These are phyloP conservation scores for Pseudogymnoascus pannorum DNA, from an alignment of 2,329 filamentous ascomycete species.

Conservation along the genomic window DNA sequence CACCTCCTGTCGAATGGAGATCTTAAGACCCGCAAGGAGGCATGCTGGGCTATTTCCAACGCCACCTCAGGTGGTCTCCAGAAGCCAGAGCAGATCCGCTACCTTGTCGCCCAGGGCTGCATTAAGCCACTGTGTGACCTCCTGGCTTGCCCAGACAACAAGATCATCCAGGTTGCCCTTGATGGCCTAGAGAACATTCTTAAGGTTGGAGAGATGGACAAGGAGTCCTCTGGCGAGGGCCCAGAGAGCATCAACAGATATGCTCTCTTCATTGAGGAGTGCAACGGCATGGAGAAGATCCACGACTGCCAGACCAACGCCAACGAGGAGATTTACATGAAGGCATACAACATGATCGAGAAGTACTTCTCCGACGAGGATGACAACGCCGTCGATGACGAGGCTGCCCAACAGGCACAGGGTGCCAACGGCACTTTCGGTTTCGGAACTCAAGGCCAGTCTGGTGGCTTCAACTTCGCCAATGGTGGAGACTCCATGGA, in stretches of 20 bases:
- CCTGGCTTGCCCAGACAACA: slow-evolving; percentile 94
- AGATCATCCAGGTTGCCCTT: slow-evolving; percentile 98
- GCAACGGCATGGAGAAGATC: slow-evolving; percentile 99
- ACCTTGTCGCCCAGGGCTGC: slow-evolving; percentile 86
- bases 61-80: slow-evolving; percentile 95
- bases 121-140: slow-evolving; percentile 97
- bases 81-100: slow-evolving; percentile 97
- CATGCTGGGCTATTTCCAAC: slow-evolving; percentile 99
- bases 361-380: slow-evolving; percentile 99
- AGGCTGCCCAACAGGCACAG: slow-evolving; percentile 58
- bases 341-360: slow-evolving; percentile 99
- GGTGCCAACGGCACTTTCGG: slow-evolving; percentile 69
- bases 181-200: slow-evolving; percentile 98
- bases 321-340: slow-evolving; percentile 99
- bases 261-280: slow-evolving; percentile 96
- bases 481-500: slow-evolving; percentile 66
- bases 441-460: slow-evolving; percentile 61
- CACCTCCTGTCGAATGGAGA: slow-evolving; percentile 94
- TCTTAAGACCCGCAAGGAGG: slow-evolving; percentile 98
- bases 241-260: slow-evolving; percentile 87
- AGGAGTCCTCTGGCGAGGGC: slow-evolving; percentile 72
- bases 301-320: slow-evolving; percentile 99
- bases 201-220: slow-evolving; percentile 98
- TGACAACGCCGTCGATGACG: slow-evolving; percentile 68
- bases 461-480: slow-evolving; percentile 90